Evolutionary conservation across 768 basidiomycete species (phyloP).

Genomic region (Russula foetens): DNA sequence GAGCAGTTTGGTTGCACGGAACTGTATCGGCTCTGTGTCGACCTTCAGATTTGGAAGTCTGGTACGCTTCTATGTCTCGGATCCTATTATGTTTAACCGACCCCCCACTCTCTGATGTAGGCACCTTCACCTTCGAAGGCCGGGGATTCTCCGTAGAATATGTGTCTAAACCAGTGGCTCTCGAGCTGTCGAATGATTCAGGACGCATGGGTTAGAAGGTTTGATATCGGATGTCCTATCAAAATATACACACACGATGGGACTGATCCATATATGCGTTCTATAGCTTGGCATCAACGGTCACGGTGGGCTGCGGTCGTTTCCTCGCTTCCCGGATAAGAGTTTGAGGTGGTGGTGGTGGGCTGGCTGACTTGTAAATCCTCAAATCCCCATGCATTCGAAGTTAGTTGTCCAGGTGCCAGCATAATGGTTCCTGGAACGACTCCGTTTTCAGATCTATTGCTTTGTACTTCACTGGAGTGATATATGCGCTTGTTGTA

Average conservation of each 20-base stretch:
- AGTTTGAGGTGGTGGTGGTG: neutral
- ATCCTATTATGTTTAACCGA: neutral
- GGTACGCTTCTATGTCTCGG: neutral
- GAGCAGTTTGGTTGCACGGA: slow-evolving; percentile 11
- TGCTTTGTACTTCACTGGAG: no score
- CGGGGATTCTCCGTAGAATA: slow-evolving; percentile 6
- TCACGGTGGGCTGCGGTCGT: slow-evolving; percentile 8
- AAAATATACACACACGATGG: neutral
- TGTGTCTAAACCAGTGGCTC: slow-evolving; percentile 1
- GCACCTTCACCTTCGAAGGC: slow-evolving; percentile 1
- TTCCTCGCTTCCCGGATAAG: slow-evolving; percentile 1
- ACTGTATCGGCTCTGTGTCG: slow-evolving; percentile 7
- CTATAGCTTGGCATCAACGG: slow-evolving; percentile 1
- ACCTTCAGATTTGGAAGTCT: slow-evolving; percentile 8
- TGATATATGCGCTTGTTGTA: no score
- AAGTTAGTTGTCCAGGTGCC: no score
- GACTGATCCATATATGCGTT: neutral
- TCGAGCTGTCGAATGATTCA: neutral
- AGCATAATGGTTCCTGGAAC: no score
- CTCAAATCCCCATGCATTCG: slow-evolving; percentile 5
- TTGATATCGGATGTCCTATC: neutral
- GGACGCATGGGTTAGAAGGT: slow-evolving; percentile 2
- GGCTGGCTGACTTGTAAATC: slow-evolving; percentile 1
- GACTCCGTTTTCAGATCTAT: no score
- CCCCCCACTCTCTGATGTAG: neutral